Evolutionary conservation across 441 rosid species (phyloP), one percentile per base, ranked within the genome.

Genomic region (Daphne laureola): DNA sequence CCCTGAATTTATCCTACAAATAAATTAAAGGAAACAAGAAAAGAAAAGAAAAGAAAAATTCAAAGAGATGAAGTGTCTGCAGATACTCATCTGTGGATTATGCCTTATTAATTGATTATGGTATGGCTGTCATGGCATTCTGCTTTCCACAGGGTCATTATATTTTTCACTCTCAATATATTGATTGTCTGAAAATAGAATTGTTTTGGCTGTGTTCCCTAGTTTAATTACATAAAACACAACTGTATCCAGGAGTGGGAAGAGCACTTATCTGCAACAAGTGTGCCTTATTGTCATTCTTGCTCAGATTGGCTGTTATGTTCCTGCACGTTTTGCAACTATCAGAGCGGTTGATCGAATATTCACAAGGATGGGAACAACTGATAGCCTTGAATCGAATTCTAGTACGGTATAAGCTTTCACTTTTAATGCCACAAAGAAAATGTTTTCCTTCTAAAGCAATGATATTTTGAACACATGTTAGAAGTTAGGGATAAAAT

Each of bases 201-300:
- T 31, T 43, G 43, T 53, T 45, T 27, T 26, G 38, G 38, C 16
- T 21, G 13, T 40, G 45, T 36, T n/a, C 68, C 54, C 31, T 42
- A 38, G 57, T 57, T 68, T 21, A 21, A 21, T 0, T 70, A 59
- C 35, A 55, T 57, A 47, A 49, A 25, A 35, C 64, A 27, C 53
- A 44, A 46, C 49, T 61, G 62, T 61, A 61, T 63, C 68, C 80
- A 93, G 99, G 97, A 93, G 99, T 52, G 95, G 96, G 67, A 90
- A 93, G 89, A 93, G 99, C 82, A 90, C 97, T 63, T 93, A 93
- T 73, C 97, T 90, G 68, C 97, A 93, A 70, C 96, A 93, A 72
- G 81, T 93, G 69, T 93, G 97, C 61, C 87, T 87, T 54, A 79
- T 85, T 51, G 81, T 93, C 55, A 93, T 93, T 74, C 87, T 93